Evolutionary conservation across 1,284 basidiomycete genomes (phyloP).

Genomic region (Tylopilus orsonianus): DNA sequence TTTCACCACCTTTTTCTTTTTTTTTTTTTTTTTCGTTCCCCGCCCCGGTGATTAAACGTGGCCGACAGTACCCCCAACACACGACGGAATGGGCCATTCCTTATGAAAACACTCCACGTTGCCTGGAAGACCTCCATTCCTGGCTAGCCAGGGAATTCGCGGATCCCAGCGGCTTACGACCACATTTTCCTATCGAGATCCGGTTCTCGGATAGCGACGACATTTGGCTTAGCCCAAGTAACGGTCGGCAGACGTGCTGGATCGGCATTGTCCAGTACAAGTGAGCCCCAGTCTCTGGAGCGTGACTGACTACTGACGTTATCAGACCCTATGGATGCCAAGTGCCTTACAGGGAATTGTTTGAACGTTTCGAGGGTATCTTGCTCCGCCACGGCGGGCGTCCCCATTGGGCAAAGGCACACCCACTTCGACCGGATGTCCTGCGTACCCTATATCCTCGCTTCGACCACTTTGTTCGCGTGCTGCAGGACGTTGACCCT

Average conservation of each 20-base stretch:
- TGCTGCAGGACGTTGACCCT: slow-evolving; percentile 79
- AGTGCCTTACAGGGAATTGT: slow-evolving; percentile 85
- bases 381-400: slow-evolving; percentile 74
- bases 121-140: slow-evolving; percentile 70
- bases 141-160: slow-evolving; percentile 76
- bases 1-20: not conserved
- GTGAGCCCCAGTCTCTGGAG: slow-evolving; percentile 44
- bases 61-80: slow-evolving; percentile 70
- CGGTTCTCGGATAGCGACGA: slow-evolving; percentile 88
- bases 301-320: slow-evolving; percentile 2
- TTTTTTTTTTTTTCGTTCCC: not conserved
- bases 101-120: slow-evolving; percentile 59
- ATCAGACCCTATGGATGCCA: slow-evolving; percentile 85
- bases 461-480: slow-evolving; percentile 77
- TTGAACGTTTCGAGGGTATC: slow-evolving; percentile 79
- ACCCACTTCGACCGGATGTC: slow-evolving; percentile 67
- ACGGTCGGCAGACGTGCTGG: slow-evolving; percentile 83
- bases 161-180: slow-evolving; percentile 71
- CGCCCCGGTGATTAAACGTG: slow-evolving; percentile 20
- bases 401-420: slow-evolving; percentile 98
- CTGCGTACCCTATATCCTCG: slow-evolving; percentile 78
- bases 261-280: slow-evolving; percentile 96
- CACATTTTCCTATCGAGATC: slow-evolving; percentile 94
- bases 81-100: slow-evolving; percentile 95
- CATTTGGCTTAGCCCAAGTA: slow-evolving; percentile 91